A percentile compares a stretch with the other conserved stretches of the same genome.
Evolutionary conservation across 345 rosid genomes (phyloP).

Genomic region (Excoecaria agallocha): DNA sequence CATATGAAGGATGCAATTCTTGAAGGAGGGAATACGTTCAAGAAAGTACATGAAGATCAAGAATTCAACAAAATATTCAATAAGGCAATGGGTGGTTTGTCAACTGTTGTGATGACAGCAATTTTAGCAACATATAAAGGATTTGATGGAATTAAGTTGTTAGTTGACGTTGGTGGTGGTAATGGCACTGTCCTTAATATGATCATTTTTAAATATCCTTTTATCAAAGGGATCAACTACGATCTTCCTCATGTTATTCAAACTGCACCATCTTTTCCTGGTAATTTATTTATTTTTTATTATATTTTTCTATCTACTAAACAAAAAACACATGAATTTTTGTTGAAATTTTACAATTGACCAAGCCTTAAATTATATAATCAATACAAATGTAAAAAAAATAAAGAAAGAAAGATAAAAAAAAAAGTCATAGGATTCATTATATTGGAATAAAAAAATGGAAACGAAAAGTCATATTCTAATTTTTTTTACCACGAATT

Average conservation of each 20-base stretch:
- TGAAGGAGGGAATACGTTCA: constrained; percentile 39
- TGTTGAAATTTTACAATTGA: too few relatives aligned
- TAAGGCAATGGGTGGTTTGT: constrained; percentile 23
- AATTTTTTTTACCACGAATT: too few relatives aligned
- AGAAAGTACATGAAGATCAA: constrained; percentile 27
- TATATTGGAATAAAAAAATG: too few relatives aligned
- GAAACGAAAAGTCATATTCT: too few relatives aligned
- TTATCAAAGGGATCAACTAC: constrained; percentile 47
- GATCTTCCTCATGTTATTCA: constrained; percentile 36
- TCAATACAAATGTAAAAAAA: too few relatives aligned
- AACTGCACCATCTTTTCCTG: constrained; percentile 34
- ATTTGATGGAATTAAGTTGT: constrained; percentile 24
- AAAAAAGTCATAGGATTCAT: too few relatives aligned
- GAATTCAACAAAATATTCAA: constrained; percentile 26
- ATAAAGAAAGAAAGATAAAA: too few relatives aligned
- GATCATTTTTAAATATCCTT: constrained; percentile 40
- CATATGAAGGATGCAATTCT: constrained; percentile 33
- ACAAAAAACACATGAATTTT: too few relatives aligned
- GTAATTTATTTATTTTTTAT: constrained; percentile 12
- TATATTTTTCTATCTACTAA: background rate
- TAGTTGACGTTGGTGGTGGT: constrained; percentile 47
- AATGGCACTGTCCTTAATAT: constrained; percentile 28
- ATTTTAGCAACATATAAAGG: constrained; percentile 35
- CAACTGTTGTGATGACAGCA: constrained; percentile 28
- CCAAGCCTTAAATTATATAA: too few relatives aligned